Percentiles rank a stretch among this genome's conserved stretches.
These are phyloP conservation scores for Aspergillus sergii DNA, from an alignment of 2,329 filamentous ascomycete genomes.

Conservation along the genomic window DNA sequence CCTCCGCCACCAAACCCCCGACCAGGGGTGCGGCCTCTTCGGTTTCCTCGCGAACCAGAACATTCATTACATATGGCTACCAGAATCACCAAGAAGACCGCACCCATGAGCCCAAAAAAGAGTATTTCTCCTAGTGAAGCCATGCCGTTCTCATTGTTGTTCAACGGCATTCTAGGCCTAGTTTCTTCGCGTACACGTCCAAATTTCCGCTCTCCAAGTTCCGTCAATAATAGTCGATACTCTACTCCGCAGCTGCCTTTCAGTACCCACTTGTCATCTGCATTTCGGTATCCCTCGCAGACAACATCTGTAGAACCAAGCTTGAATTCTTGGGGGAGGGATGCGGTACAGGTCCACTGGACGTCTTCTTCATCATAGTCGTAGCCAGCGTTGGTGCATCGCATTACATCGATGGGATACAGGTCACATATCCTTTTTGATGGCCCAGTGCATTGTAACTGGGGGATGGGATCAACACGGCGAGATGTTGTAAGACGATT, in stretches of 20 bases:
- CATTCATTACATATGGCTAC: conserved; percentile 27
- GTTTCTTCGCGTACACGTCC: conserved; percentile 54
- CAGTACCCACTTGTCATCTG: conserved; percentile 82
- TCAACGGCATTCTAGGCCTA: conserved; percentile 21
- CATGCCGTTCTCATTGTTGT: conserved; percentile 8
- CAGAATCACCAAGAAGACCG: conserved; percentile 32
- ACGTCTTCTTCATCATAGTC: conserved; percentile 80
- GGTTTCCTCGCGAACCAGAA: conserved; percentile 26
- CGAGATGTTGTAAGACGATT: conserved; percentile 71
- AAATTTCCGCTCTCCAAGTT: conserved; percentile 71
- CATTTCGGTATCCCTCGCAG: conserved; percentile 81
- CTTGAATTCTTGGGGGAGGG: conserved; percentile 65
- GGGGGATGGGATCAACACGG: conserved; percentile 73
- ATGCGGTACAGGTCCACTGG: conserved; percentile 85
- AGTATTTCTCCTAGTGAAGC: conserved; percentile 29
- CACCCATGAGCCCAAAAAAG: conserved; percentile 38
- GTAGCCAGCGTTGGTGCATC: conserved; percentile 82
- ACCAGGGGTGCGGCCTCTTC: conserved; percentile 33
- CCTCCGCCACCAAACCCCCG: conserved; percentile 37
- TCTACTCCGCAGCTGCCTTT: conserved; percentile 92
- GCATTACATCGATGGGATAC: conserved; percentile 78
- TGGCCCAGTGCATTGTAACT: conserved; percentile 75
- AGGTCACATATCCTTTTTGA: conserved; percentile 64
- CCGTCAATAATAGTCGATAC: conserved; percentile 78
- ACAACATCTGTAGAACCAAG: conserved; percentile 86